Conservation (phyloP, 202 grass and related monocot genomes). For the Tripidium arundinaceum region DNA sequence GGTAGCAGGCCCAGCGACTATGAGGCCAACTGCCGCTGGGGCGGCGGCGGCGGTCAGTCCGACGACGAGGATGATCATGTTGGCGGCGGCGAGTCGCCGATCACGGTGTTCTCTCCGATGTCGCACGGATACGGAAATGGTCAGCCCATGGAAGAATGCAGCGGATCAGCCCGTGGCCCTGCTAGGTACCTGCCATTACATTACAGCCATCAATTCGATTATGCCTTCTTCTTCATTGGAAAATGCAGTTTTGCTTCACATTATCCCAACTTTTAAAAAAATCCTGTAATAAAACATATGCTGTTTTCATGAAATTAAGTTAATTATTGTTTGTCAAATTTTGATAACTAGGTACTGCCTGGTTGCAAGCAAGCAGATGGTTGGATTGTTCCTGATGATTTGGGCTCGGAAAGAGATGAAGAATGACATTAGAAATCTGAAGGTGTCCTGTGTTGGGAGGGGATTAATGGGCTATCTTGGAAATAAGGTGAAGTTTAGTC, state of each 20-base stretch:
- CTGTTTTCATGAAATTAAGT: not conserved
- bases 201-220: not conserved
- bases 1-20: constrained; percentile 76
- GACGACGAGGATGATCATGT: constrained; percentile 51
- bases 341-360: constrained; percentile 55
- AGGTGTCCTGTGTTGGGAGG: constrained; percentile 89
- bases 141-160: constrained; percentile 42
- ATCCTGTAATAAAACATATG: not conserved
- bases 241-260: not conserved
- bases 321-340: not conserved
- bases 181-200: constrained; percentile 39
- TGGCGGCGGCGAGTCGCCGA: constrained; percentile 45
- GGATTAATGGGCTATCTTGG: constrained; percentile 97
- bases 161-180: constrained; percentile 36
- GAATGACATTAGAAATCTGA: constrained; percentile 79
- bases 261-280: not conserved
- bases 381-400: constrained; percentile 82
- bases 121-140: constrained; percentile 53
- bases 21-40: constrained; percentile 64
- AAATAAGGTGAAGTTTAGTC: no score
- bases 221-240: not conserved
- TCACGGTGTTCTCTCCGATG: constrained; percentile 61
- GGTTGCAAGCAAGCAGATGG: constrained; percentile 93
- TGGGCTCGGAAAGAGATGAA: constrained; percentile 73
- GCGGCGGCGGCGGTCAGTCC: constrained; percentile 15